Conservation (phyloP, 257 asterid genomes). For the Mitragyna speciosa region DNA sequence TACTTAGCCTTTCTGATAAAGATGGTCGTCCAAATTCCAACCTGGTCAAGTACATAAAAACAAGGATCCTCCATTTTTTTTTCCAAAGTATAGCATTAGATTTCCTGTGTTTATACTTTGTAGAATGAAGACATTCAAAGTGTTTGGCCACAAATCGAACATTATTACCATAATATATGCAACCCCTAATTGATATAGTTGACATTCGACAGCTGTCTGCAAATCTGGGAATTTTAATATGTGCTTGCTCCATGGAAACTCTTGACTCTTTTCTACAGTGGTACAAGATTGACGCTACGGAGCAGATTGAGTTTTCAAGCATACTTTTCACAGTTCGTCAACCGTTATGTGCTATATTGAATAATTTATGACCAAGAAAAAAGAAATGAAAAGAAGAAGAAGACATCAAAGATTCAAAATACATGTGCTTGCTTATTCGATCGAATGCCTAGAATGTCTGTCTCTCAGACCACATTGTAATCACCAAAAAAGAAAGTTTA, state of each 20-base stretch:
- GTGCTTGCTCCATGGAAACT: constrained; percentile 9
- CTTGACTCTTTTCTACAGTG: constrained; percentile 1
- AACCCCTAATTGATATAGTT: too few relatives aligned
- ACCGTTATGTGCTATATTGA: background rate
- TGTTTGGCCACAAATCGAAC: background rate
- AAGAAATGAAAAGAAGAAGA: too few relatives aligned
- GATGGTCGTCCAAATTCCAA: background rate
- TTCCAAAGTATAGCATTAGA: background rate
- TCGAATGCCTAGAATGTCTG: constrained; percentile 21
- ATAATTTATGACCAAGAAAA: background rate
- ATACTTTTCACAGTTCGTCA: background rate
- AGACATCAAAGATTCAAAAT: too few relatives aligned
- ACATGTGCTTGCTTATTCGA: background rate
- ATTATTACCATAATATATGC: background rate
- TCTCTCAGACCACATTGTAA: constrained; percentile 17
- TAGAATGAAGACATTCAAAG: background rate
- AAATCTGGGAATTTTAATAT: background rate
- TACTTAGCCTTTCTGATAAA: background rate
- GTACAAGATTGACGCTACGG: background rate
- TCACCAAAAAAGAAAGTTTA: constrained; percentile 12
- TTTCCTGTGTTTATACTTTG: background rate
- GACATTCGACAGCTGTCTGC: background rate
- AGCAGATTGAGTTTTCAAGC: background rate
- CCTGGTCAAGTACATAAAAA: background rate
- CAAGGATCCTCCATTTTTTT: background rate